Base-by-base conservation (phyloP, 495 filamentous ascomycete genomes). In the Amphirosellinia nigrospora region DNA sequence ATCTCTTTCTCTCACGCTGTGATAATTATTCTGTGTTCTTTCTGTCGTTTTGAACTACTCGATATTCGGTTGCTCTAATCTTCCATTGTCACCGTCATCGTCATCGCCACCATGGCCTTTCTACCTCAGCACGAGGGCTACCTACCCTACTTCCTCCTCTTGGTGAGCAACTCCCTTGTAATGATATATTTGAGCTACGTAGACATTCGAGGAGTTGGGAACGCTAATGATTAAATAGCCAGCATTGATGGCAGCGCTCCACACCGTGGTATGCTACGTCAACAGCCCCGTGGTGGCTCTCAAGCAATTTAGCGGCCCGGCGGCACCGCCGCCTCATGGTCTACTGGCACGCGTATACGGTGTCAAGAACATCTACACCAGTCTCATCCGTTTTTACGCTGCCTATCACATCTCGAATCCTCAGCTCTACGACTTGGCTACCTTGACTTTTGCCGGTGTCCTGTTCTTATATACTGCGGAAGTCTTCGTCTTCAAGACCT, bases 341-440 rank as follows among this genome's bases (percentile, higher is more conserved):
- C 69, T 81, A 21, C 52, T 75, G 21, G 77, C 79, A 5, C 78
- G 74, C 41, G 64, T 81, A 2, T 80, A 81, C 61, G 79, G 78
- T 2, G 46, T 79, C 46, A 76, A 79, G 67, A 81, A 79, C 41
- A 48, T 79, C 34, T 80, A 80, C 69, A 74, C 78, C 2, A 38
- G 68, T 30, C 43, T 76, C 32, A 81, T 80, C 61, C 71, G 78
- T 3, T 43, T 70, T 32, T 80, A 80, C 58, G 75, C 79, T 0
- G 78, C 79, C 16, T 80, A 79, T 26, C 50, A 81, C 66, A 74
- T 80, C 55, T 63, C 68, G 5, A 78, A 78, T 55, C 53, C 71
- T 11, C 70, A 76, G 52, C 11, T 80, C 23, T 81, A 81, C 60
- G 71, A 74, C n/a, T 71, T 80, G 38, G 75, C 77, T 13, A 60